Base-by-base conservation (phyloP, 768 basidiomycete species). In the Terana coerulea region DNA sequence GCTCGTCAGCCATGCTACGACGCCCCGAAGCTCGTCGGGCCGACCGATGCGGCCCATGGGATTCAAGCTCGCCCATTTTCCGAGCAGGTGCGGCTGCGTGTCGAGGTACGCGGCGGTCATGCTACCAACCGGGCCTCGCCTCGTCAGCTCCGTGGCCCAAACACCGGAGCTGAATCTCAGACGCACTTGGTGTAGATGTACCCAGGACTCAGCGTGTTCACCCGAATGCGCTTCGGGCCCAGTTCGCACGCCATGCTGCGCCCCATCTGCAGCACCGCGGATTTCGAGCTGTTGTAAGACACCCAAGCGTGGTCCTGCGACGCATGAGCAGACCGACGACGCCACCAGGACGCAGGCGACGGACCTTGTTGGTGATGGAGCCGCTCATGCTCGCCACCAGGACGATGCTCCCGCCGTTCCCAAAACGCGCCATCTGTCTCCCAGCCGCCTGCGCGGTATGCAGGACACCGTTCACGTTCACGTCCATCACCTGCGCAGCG, bases 181-280 rank as follows among this genome's bases (percentile, higher is more conserved):
- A 62, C 64, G 53, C 49, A 83, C 83, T 72, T 73, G 6, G 86
- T 89, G 61, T 86, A 85, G 24, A 89, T 86, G 60, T 87, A 78
- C 3, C 88, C 87, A 0, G 87, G 87, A 9, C 88, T 89, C 45
- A 91, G 72, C 11, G 82, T 73, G 65, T 91, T 91, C 52, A 89
- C 86, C 3, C 88, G 75, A 43, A 91, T 88, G 2, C 73, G 68
- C 64, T 81, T 71, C 30, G 62, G 68, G 1, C 85, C 88, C 1
- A 91, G 75, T 62, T 91, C 88, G 61, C 86, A 88, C 3, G 88
- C 88, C 86, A 91, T 84, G 64, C 84, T 88, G 36, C 88, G 79
- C 5, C 74, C 81, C 86, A 88, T 88, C 67, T 91, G 88, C 35
- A 89, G 67, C 15, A 91, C 86, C 4, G 82, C 88, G 1, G 83